Base-by-base conservation (phyloP, 1,139 yeast genomes). In the Blastobotrys aristatus region DNA sequence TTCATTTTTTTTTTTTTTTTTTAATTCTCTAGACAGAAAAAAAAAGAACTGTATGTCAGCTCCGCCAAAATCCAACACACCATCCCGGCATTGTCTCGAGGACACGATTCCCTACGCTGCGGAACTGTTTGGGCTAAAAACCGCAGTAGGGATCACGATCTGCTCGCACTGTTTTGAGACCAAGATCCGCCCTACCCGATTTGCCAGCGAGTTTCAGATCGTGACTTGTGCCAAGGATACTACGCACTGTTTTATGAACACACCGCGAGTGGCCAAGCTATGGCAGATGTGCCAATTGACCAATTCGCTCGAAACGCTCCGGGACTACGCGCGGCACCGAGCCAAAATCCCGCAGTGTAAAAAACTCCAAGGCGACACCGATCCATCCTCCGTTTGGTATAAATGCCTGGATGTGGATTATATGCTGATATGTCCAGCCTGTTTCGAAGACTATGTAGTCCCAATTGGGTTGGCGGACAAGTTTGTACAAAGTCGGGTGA, bases 391-490 rank as follows among this genome's bases (percentile, higher is more conserved):
- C 4, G 38, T 13, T n/a, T 34, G 38, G 38, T 34, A 34, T 34
- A 34, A 4, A 34, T 34, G 3, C 16, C 13, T 5, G 13, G 20
- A 17, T n/a, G 38, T 14, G 13, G 4, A 4, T 4, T 4, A 6
- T 5, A 5, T 40, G 34, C 10, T 17, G 5, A 21, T 40, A 24
- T 40, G 43, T n/a, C 22, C 17, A 10, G 26, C 35, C 14, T 40
- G 43, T 30, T 40, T 4, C 17, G 36, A 40, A 13, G 43, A 40
- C 29, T 17, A 26, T 20, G 26, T n/a, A 14, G 34, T 30, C 3
- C 43, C 43, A 2, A 22, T 27, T 3, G 13, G n/a, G 4, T 29
- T 40, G 8, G 36, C n/a, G 4, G 16, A 16, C 18, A 27, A n/a
- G 3, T 40, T 40, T 18, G 11, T 6, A 7, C 37, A 16, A 26